These are phyloP conservation scores for Wickerhamomyces chaumierensis DNA, from an alignment of 805 yeast genomes.

Conservation along the genomic window DNA sequence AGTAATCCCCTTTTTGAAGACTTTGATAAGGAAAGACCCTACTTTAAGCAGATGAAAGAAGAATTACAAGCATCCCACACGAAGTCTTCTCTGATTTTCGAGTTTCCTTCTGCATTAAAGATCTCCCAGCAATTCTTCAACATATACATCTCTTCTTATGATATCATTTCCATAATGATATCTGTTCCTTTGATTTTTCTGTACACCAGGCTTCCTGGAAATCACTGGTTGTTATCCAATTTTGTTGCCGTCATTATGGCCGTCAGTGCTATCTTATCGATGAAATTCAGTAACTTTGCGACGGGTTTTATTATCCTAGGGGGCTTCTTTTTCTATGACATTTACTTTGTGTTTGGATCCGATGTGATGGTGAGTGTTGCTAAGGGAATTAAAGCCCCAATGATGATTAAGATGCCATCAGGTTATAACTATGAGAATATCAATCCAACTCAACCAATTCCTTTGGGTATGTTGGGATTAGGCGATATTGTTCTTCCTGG, in stretches of 20 bases:
- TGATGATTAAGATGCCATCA: constrained; percentile 18
- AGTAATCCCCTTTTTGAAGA: neutral
- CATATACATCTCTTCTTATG: constrained; percentile 3
- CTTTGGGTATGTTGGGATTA: constrained; percentile 39
- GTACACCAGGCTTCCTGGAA: neutral
- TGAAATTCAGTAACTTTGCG: constrained; percentile 19
- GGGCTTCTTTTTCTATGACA: constrained; percentile 49
- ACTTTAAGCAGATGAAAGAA: neutral
- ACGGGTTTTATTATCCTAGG: constrained; percentile 33
- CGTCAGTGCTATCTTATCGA: neutral
- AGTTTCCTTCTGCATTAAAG: neutral
- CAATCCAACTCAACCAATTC: neutral
- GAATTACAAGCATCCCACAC: neutral
- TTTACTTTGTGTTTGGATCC: constrained; percentile 56
- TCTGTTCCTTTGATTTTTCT: constrained; percentile 7
- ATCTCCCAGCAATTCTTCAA: neutral
- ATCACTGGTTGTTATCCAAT: neutral
- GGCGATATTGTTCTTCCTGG: constrained; percentile 64
- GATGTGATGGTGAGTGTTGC: constrained; percentile 57
- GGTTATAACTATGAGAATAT: constrained; percentile 2
- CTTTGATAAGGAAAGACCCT: neutral
- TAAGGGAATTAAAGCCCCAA: constrained; percentile 38
- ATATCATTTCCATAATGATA: constrained; percentile 4
- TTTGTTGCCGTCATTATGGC: neutral
- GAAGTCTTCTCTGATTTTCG: neutral